Conservation (phyloP, 2,329 filamentous ascomycete species). For the Fusarium sp. region DNA sequence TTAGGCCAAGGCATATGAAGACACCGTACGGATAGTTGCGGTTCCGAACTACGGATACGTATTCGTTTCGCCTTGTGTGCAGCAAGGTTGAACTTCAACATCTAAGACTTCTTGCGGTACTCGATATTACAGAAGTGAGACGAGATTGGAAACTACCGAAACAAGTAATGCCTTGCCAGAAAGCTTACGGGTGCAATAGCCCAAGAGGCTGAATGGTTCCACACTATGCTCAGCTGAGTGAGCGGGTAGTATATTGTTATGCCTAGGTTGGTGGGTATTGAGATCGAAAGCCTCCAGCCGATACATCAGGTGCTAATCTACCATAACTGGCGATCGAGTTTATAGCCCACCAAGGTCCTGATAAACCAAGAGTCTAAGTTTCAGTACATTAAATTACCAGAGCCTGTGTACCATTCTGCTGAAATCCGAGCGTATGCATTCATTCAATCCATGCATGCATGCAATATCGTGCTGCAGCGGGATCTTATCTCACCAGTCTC, state of each 20-base stretch:
- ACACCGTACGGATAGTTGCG: background rate
- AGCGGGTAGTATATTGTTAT: background rate
- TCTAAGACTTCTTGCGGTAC: background rate
- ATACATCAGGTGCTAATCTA: no score
- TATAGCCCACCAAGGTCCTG: no score
- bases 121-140: background rate
- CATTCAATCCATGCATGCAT: background rate
- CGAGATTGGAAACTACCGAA: background rate
- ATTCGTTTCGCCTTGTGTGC: background rate
- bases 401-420: background rate
- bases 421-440: background rate
- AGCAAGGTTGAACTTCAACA: background rate
- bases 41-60: background rate
- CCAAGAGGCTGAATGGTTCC: background rate
- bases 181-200: background rate
- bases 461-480: background rate
- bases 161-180: background rate
- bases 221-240: background rate
- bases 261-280: no score
- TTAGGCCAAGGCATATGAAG: slow-evolving; percentile 10
- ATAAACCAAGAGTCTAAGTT: background rate
- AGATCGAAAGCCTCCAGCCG: no score
- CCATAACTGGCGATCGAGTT: no score
- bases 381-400: background rate
- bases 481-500: background rate